phyloP scores from a whole-genome alignment of 2,329 filamentous ascomycete genomes.

The Purpureocillium takamizusanense region DNA sequence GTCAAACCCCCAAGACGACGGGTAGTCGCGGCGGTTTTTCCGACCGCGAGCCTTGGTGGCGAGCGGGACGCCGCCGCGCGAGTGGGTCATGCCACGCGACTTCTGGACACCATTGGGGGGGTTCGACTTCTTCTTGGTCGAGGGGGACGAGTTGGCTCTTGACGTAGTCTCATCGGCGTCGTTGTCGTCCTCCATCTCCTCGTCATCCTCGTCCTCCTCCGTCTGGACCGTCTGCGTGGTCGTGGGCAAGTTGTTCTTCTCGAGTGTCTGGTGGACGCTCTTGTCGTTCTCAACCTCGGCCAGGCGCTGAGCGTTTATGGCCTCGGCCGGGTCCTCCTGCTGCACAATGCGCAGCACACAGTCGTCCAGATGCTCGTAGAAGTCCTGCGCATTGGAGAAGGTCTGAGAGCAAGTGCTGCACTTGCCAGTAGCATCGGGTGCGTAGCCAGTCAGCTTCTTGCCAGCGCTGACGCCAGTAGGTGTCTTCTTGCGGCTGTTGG shows the following conservation, averaged over 20 bases:
- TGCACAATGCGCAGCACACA: constrained; percentile 64
- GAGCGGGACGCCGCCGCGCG: constrained; percentile 60
- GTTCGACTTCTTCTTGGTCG: constrained; percentile 47
- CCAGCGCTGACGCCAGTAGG: constrained; percentile 27
- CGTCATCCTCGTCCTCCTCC: constrained; percentile 45
- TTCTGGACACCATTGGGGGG: constrained; percentile 51
- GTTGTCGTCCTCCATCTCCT: constrained; percentile 45
- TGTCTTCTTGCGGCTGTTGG: constrained; percentile 76
- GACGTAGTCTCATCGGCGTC: constrained; percentile 28
- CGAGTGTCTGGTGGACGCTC: constrained; percentile 51
- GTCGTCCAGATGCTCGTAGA: constrained; percentile 92
- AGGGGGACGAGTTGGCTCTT: constrained; percentile 32
- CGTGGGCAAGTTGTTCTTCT: constrained; percentile 51
- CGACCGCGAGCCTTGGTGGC: constrained; percentile 55
- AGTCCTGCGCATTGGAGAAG: constrained; percentile 90
- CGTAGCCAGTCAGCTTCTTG: constrained; percentile 63
- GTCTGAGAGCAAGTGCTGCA: constrained; percentile 90
- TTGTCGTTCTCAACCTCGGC: constrained; percentile 57
- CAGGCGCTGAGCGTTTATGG: constrained; percentile 58
- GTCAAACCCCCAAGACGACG: constrained; percentile 85
- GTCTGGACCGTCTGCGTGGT: constrained; percentile 27
- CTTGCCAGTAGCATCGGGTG: constrained; percentile 77
- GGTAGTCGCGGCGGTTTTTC: constrained; percentile 91
- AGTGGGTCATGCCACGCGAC: constrained; percentile 68
- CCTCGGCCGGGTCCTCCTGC: constrained; percentile 61